phyloP scores from a whole-genome alignment of 2,329 filamentous ascomycete genomes.

The Ceratocystis smalleyi region DNA sequence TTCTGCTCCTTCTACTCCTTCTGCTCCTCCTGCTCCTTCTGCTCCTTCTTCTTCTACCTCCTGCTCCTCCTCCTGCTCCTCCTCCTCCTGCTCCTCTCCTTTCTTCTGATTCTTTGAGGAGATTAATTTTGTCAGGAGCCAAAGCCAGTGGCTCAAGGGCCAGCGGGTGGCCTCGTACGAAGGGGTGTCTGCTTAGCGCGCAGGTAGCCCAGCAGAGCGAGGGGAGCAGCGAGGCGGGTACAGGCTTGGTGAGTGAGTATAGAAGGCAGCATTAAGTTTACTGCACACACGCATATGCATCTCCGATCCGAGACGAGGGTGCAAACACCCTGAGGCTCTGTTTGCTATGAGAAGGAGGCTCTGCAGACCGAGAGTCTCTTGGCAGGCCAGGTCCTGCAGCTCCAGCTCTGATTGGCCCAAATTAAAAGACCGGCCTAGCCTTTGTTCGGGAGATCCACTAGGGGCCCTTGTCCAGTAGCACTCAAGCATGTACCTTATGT shows the following conservation, averaged over 20 bases:
- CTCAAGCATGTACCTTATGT: neutral
- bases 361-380: neutral
- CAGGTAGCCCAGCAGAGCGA: neutral
- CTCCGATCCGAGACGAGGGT: neutral
- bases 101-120: neutral
- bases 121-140: conserved; percentile 1
- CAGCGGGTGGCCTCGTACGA: neutral
- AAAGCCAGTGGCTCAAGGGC: neutral
- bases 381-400: neutral
- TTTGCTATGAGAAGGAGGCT: neutral
- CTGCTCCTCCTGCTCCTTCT: neutral
- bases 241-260: neutral
- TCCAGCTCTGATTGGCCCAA: neutral
- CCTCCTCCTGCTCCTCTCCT: neutral
- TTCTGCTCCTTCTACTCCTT: neutral
- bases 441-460: neutral
- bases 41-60: too few species aligned
- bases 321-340: neutral
- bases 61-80: neutral
- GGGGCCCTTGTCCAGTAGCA: neutral
- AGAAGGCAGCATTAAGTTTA: neutral
- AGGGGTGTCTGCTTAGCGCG: neutral
- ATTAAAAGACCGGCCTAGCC: neutral
- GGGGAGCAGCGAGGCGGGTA: neutral
- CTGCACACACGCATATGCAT: neutral